Conservation (phyloP, 2,329 filamentous ascomycete species). For the Nigrospora sphaerica region DNA sequence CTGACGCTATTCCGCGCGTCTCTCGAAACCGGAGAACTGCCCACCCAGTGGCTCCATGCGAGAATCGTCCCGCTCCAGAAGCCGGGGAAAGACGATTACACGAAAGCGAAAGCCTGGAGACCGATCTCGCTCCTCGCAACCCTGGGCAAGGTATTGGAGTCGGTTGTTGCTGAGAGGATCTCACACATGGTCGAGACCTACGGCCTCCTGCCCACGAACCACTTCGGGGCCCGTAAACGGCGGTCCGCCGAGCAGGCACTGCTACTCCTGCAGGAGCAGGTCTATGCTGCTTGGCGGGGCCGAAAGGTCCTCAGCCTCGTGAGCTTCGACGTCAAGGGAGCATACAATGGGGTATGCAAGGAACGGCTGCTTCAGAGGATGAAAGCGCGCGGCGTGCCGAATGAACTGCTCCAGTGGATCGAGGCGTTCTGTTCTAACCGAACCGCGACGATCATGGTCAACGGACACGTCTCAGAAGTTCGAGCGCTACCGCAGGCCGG, state of each 20-base stretch:
- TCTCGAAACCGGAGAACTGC: slow-evolving; percentile 9
- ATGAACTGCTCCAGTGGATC: slow-evolving; percentile 9
- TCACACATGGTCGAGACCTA: slow-evolving; percentile 19
- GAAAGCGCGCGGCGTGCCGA: slow-evolving; percentile 13
- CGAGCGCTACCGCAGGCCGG: slow-evolving; percentile 12
- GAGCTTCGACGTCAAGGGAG: slow-evolving; percentile 31
- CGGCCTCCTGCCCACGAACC: slow-evolving; percentile 23
- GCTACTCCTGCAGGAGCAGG: slow-evolving; percentile 17
- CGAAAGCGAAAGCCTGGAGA: slow-evolving; percentile 14
- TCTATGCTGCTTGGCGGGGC: slow-evolving; percentile 14
- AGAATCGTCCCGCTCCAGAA: slow-evolving; percentile 22
- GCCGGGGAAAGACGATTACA: slow-evolving; percentile 16
- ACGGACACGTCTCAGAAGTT: slow-evolving; percentile 9
- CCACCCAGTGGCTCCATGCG: slow-evolving; percentile 13
- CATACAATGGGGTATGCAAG: slow-evolving; percentile 30
- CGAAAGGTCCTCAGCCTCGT: slow-evolving; percentile 23
- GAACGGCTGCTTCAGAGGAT: slow-evolving; percentile 16
- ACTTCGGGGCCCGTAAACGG: slow-evolving; percentile 28
- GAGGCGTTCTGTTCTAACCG: slow-evolving; percentile 15
- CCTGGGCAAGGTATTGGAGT: slow-evolving; percentile 13
- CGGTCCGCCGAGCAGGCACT: slow-evolving; percentile 25
- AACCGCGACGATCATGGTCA: slow-evolving; percentile 13
- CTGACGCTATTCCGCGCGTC: slow-evolving; percentile 9
- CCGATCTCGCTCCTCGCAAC: slow-evolving; percentile 18
- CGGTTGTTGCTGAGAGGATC: slow-evolving; percentile 19